Conservation (phyloP, 1,139 yeast genomes). For the Yamadazyma songkhlaensis region DNA sequence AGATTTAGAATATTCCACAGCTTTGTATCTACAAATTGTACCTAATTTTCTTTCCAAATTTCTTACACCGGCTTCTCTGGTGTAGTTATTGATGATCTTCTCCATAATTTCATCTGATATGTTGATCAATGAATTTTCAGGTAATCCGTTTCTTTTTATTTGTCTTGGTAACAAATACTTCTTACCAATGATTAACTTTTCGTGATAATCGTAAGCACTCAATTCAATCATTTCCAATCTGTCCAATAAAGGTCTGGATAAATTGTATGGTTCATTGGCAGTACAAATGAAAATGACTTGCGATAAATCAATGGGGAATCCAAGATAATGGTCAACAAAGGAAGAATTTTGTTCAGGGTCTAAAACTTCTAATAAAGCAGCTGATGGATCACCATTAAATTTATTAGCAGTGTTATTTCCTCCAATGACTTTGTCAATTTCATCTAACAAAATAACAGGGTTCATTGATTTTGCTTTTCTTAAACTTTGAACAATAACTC, state of each 20-base stretch:
- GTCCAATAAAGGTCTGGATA: slow-evolving; percentile 80
- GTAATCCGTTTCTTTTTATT: slow-evolving; percentile 66
- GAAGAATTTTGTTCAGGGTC: slow-evolving; percentile 87
- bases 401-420: slow-evolving; percentile 49
- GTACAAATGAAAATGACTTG: slow-evolving; percentile 86
- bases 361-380: slow-evolving; percentile 83
- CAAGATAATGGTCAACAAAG: slow-evolving; percentile 82
- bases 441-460: slow-evolving; percentile 87
- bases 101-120: slow-evolving; percentile 53
- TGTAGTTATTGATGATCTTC: slow-evolving; percentile 64
- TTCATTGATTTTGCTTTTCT: slow-evolving; percentile 79
- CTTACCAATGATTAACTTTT: slow-evolving; percentile 72
- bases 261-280: slow-evolving; percentile 75
- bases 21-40: slow-evolving; percentile 74
- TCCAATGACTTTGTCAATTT: slow-evolving; percentile 79
- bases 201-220: slow-evolving; percentile 79
- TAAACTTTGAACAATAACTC: slow-evolving; percentile 74
- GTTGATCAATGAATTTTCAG: slow-evolving; percentile 33
- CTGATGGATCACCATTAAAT: slow-evolving; percentile 85
- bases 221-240: slow-evolving; percentile 83
- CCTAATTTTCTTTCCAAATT: slow-evolving; percentile 72
- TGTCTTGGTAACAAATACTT: slow-evolving; percentile 80
- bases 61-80: slow-evolving; percentile 88
- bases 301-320: slow-evolving; percentile 84
- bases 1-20: slow-evolving; percentile 65